Base-by-base conservation (phyloP, 495 filamentous ascomycete species). In the Penicillium steckii region DNA sequence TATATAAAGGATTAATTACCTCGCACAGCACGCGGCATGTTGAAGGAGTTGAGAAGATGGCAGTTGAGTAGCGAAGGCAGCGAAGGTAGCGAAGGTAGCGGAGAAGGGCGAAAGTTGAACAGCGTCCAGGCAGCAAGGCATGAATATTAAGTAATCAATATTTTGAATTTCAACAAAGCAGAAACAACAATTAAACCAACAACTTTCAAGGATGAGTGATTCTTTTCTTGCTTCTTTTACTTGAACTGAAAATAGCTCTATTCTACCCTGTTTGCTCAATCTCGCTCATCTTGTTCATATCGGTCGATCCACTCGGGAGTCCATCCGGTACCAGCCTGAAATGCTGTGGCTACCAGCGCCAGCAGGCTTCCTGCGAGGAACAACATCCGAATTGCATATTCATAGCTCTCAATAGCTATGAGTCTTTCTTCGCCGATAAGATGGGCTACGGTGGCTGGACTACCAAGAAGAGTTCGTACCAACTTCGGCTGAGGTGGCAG, bases 241-340 rank as follows among this genome's bases (percentile, higher is more conserved):
- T n/a, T n/a, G n/a, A n/a, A n/a, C n/a, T n/a, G n/a, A n/a, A n/a
- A n/a, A n/a, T 3, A 32, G 21, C 0, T 13, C 0, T 44, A 27
- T 35, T n/a, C 19, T 15, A 27, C 42, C 23, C 17, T 33, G 13
- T 37, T 37, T n/a, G 26, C n/a, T 6, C 8, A 19, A 15, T 22
- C 23, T 12, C 41, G 18, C 15, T 60, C 45, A 13, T 26, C 15
- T 12, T 54, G 41, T 19, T 50, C 52, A 15, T 59, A n/a, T n/a
- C n/a, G n/a, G n/a, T n/a, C n/a, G n/a, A n/a, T 30, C 15, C 10
- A 42, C 12, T 40, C 48, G 8, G 57, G 66, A 9, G 50, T 76
- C 87, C 87, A 89, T 3, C 88, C 88, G 4, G 86, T 86, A 10
- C 79, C 81, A 1, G 86, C 86, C 67, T 90, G 87, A 24, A 87